Conservation (phyloP, 2,329 filamentous ascomycete genomes). For the Lachnellula occidentalis region DNA sequence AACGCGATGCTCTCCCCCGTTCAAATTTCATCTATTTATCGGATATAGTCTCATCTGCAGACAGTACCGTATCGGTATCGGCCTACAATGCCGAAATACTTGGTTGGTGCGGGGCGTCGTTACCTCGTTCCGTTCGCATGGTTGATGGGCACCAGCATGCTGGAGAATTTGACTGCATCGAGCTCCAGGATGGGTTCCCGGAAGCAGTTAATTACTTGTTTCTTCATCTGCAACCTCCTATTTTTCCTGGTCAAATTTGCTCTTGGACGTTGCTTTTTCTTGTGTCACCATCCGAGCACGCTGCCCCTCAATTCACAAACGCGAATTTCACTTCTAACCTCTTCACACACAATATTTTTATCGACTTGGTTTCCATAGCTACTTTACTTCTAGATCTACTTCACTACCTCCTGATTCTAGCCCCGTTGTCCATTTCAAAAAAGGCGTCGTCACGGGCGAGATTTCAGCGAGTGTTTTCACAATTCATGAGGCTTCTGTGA, state of each 20-base stretch:
- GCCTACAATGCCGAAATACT: background rate
- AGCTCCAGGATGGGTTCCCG: background rate
- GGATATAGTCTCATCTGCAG: too few species aligned
- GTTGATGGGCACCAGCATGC: background rate
- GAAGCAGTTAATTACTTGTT: background rate
- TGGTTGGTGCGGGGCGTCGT: background rate
- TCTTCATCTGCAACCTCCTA: background rate
- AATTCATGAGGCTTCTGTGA: background rate
- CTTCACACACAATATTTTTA: background rate
- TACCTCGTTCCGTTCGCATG: background rate
- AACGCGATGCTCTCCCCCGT: too few species aligned
- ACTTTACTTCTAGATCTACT: background rate
- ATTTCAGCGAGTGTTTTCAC: background rate
- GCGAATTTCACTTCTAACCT: background rate
- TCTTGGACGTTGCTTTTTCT: background rate
- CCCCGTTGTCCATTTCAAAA: background rate
- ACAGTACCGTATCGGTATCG: too few species aligned
- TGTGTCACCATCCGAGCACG: background rate
- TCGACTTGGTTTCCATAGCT: too few species aligned
- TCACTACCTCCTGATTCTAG: background rate
- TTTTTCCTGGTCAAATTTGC: background rate
- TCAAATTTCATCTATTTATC: too few species aligned
- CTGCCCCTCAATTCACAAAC: background rate
- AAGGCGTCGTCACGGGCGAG: background rate
- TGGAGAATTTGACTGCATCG: background rate